Evolutionary conservation across 768 basidiomycete species (phyloP), one percentile per base, ranked within the genome.

Genomic region (Mycena pura): DNA sequence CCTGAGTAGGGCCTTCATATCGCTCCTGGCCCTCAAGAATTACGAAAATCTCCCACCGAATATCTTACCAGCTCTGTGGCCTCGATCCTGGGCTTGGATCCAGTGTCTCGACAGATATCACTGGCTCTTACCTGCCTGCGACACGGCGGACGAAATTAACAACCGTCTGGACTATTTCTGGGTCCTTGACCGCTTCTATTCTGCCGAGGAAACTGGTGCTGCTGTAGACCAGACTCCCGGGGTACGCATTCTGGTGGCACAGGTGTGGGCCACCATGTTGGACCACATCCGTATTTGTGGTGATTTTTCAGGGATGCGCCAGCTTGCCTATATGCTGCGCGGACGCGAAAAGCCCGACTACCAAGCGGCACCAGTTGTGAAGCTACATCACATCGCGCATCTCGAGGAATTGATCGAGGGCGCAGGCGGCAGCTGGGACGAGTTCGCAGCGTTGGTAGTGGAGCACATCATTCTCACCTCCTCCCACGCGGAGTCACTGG

Each of bases 61-160:
- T 21, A 31, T 32, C n/a, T 41, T 53, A 17, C 9, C 51, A 36
- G 27, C 19, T 28, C 51, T 53, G 24, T 53, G 51, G 51, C 51
- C 51, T 43, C 51, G 51, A 22, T 53, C 27, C 38, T 53, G 51
- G 51, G 28, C 25, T 41, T 53, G 51, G 51, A 53, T 53, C 39
- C 51, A 53, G 17, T 53, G 27, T 31, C 51, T 53, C 51, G 51
- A 53, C 51, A 53, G 39, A 43, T 43, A 54, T 31, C 14, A 54
- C 31, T 54, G 22, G 19, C 22, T 31, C 17, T 24, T 54, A 24
- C 41, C 52, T 44, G 41, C 40, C 41, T 25, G 41, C 31, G 52
- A 54, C 52, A 44, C 52, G 19, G 29, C 22, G 31, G 52, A 25
- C 41, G 41, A 44, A 34, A 22, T 32, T 15, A 25, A 54, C 41